phyloP scores from a whole-genome alignment of 2,329 filamentous ascomycete genomes.

The Myotisia sp. region DNA sequence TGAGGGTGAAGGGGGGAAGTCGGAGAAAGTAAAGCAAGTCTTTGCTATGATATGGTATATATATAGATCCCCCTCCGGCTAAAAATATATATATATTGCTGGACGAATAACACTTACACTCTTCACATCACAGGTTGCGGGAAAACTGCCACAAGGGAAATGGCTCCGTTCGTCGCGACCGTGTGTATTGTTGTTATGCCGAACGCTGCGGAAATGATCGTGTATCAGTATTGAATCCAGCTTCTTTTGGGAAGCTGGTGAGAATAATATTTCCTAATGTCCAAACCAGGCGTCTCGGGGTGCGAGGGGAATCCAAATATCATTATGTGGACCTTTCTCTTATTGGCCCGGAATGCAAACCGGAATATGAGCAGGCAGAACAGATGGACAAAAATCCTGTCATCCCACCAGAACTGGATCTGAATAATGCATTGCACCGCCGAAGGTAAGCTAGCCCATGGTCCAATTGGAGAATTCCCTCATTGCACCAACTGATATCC shows the following conservation, averaged over 20 bases:
- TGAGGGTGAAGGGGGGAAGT: constrained; percentile 36
- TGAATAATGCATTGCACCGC: no score
- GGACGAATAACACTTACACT: neutral
- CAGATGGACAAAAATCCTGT: neutral
- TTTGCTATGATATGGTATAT: constrained; percentile 39
- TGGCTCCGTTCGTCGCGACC: constrained; percentile 70
- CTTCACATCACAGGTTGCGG: constrained; percentile 25
- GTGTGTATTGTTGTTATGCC: constrained; percentile 92
- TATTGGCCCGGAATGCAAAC: constrained; percentile 31
- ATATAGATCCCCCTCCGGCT: neutral
- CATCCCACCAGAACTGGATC: no score
- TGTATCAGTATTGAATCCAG: constrained; percentile 88
- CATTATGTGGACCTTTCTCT: constrained; percentile 55
- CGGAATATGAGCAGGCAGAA: constrained; percentile 7
- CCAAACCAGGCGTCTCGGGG: constrained; percentile 79
- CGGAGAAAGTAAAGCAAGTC: constrained; percentile 39
- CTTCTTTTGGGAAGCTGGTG: constrained; percentile 94
- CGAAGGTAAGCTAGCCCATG: no score
- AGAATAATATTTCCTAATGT: constrained; percentile 91
- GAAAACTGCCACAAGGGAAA: constrained; percentile 34
- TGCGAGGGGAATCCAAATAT: constrained; percentile 94
- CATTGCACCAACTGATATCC: no score
- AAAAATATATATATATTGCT: constrained; percentile 1
- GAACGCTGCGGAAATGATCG: constrained; percentile 82
- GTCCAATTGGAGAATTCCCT: no score